Conservation (phyloP, 148 eudicot species). For the Silene latifolia region DNA sequence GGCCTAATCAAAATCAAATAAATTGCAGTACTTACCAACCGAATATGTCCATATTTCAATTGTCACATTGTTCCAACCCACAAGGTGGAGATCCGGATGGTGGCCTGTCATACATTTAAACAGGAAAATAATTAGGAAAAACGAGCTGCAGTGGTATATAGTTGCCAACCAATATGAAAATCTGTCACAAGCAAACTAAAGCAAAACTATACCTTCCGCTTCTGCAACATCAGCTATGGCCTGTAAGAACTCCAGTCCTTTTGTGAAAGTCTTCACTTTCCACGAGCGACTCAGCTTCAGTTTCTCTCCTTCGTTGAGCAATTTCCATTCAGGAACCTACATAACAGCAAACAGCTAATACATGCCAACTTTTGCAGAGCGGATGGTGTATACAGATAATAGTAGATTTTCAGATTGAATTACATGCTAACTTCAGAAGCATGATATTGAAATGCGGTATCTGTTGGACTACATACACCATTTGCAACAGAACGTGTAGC, state of each 20-base stretch:
- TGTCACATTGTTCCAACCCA: conserved; percentile 88
- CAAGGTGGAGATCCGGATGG: conserved; percentile 97
- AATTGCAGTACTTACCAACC: too few species aligned
- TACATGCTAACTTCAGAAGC: too few species aligned
- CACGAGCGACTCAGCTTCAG: conserved; percentile 65
- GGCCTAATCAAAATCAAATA: too few species aligned
- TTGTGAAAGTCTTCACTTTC: conserved; percentile 80
- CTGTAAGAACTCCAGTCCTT: conserved; percentile 81
- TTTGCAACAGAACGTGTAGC: too few species aligned
- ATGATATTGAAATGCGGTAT: too few species aligned
- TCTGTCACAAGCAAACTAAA: neutral
- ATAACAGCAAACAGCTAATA: conserved; percentile 17
- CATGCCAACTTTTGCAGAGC: neutral
- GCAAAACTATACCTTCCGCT: conserved; percentile 57
- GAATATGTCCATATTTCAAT: too few species aligned
- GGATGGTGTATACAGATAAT: neutral
- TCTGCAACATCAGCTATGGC: conserved; percentile 76
- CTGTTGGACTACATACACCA: too few species aligned
- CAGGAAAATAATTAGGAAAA: neutral
- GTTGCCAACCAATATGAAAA: neutral
- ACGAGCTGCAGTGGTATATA: neutral
- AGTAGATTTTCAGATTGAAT: neutral
- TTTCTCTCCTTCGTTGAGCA: conserved; percentile 54
- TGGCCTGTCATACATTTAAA: conserved; percentile 51
- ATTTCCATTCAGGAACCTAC: conserved; percentile 73